A percentile compares a stretch with the other conserved stretches of the same genome.
Conservation (phyloP, 305 asterid species). For the Coffea humblotiana region DNA sequence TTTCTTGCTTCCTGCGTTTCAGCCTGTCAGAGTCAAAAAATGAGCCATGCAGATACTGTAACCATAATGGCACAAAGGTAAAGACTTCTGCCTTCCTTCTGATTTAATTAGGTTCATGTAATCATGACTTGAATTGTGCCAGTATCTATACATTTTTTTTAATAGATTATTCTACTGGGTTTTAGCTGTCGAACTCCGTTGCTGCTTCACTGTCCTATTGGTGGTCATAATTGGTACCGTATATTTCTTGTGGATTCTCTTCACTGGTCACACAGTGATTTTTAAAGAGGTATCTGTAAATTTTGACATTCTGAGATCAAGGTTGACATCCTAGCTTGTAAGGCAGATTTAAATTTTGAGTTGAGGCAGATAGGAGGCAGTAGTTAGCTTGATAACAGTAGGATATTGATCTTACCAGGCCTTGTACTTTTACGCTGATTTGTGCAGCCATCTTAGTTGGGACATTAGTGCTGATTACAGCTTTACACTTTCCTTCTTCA, state of each 20-base stretch:
- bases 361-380: not conserved
- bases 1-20: slow-evolving; percentile 97
- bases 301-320: too few species aligned
- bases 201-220: not conserved
- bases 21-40: slow-evolving; percentile 91
- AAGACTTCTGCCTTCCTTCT: slow-evolving; percentile 5
- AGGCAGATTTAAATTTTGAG: too few species aligned
- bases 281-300: too few species aligned
- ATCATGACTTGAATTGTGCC: too few species aligned
- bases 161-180: not conserved
- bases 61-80: slow-evolving; percentile 94
- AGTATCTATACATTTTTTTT: not conserved
- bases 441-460: not conserved
- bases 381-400: not conserved
- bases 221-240: too few species aligned
- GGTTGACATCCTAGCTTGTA: not conserved
- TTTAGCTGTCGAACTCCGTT: not conserved
- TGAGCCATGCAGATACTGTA: slow-evolving; percentile 93
- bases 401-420: not conserved
- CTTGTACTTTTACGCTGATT: not conserved
- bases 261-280: too few species aligned
- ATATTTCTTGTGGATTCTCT: too few species aligned
- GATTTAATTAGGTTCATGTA: too few species aligned
- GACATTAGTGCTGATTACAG: slow-evolving; percentile 8
- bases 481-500: slow-evolving; percentile 33